These are phyloP conservation scores for Leersia perrieri DNA, from an alignment of 176 grass and related monocot genomes.

Conservation along the genomic window DNA sequence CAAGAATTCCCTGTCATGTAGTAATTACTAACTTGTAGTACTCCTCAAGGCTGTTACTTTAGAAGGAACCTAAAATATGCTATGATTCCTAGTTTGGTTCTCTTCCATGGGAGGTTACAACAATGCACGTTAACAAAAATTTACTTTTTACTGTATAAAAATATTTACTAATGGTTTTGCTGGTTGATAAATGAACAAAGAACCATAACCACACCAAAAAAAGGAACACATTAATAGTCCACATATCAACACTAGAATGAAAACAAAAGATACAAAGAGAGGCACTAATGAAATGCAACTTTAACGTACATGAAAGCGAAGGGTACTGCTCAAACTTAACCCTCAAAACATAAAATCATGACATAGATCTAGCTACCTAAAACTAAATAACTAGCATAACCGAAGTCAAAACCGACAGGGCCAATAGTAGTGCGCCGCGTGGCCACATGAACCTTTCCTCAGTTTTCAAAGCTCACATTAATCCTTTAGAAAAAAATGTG, in stretches of 20 bases:
- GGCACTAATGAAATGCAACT: constrained; percentile 23
- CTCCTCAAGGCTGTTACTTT: not conserved
- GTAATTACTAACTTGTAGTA: constrained; percentile 11
- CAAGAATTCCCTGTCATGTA: not conserved
- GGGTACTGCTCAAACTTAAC: constrained; percentile 12
- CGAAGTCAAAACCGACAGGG: not conserved
- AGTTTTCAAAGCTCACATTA: constrained; percentile 30
- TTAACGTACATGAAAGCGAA: constrained; percentile 46
- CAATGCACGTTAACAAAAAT: not conserved
- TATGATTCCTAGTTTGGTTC: constrained; percentile 32
- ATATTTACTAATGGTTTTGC: not conserved
- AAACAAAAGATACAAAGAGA: constrained; percentile 2
- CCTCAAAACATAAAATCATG: constrained; percentile 21
- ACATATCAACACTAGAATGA: not conserved
- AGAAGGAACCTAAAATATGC: constrained; percentile 21
- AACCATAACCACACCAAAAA: not conserved
- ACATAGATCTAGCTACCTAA: constrained; percentile 35
- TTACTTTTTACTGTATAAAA: not conserved
- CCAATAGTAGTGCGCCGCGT: constrained; percentile 11
- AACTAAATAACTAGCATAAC: not conserved
- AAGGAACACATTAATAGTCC: not conserved
- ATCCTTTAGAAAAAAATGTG: constrained; percentile 19
- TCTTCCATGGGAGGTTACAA: not conserved
- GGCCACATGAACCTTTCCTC: not conserved
- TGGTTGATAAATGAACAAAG: not conserved